Conservation (phyloP, 495 filamentous ascomycete species). For the Hypoxylon trugodes region DNA sequence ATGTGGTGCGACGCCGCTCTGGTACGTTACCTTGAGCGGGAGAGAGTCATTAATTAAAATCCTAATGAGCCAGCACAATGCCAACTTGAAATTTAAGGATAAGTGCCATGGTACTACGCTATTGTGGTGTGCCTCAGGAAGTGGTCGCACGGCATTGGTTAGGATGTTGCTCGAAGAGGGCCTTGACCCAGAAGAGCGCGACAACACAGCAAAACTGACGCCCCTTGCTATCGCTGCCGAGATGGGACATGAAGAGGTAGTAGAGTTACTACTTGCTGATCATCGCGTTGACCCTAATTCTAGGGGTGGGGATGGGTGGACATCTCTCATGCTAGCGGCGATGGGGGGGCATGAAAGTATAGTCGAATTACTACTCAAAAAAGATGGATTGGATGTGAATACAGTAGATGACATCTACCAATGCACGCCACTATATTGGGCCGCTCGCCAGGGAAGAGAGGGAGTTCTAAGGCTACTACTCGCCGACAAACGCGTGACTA, state of each 20-base stretch:
- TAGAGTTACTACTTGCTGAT: not conserved
- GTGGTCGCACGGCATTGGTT: not conserved
- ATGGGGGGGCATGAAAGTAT: not conserved
- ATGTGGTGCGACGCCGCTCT: not conserved
- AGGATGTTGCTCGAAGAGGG: not conserved
- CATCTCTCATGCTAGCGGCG: not conserved
- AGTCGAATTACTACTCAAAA: not conserved
- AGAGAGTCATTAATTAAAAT: not conserved
- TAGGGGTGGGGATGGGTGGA: not conserved
- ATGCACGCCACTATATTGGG: not conserved
- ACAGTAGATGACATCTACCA: not conserved
- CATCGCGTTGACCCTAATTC: not conserved
- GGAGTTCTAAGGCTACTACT: not conserved
- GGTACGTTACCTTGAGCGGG: not conserved
- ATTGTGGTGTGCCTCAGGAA: not conserved
- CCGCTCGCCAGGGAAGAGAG: not conserved
- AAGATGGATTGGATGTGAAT: not conserved
- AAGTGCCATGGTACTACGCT: not conserved
- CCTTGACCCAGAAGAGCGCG: not conserved
- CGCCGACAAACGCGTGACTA: not conserved
- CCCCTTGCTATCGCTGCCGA: not conserved
- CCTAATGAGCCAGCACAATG: not conserved
- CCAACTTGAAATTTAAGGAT: not conserved
- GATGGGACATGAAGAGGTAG: not conserved
- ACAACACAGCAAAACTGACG: not conserved